These are phyloP conservation scores for Globisporangium emineosum DNA, from an alignment of 352 stramenopile species.

Conservation along the genomic window DNA sequence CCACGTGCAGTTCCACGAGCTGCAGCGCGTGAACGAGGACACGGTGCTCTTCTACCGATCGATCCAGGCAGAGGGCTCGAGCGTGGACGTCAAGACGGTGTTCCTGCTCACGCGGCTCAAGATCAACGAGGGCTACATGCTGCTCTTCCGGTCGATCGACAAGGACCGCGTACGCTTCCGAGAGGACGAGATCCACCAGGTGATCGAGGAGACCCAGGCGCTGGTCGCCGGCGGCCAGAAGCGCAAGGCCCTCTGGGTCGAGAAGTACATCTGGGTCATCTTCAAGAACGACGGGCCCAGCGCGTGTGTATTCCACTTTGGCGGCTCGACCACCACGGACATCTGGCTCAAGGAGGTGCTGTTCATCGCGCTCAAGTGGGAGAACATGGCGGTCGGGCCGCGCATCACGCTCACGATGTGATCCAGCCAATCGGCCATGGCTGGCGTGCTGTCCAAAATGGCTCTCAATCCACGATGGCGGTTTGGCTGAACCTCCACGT, in stretches of 20 bases:
- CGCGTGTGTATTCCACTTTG: constrained; percentile 57
- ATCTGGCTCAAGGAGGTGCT: constrained; percentile 70
- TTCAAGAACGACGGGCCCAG: constrained; percentile 34
- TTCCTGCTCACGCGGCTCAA: constrained; percentile 57
- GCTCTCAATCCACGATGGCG: neutral
- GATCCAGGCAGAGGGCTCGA: constrained; percentile 33
- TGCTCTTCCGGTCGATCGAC: constrained; percentile 61
- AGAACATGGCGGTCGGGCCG: constrained; percentile 55
- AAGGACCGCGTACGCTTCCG: constrained; percentile 45
- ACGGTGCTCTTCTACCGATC: constrained; percentile 58
- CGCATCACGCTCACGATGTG: constrained; percentile 15
- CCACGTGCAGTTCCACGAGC: constrained; percentile 37
- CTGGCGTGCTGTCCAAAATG: too few relatives aligned
- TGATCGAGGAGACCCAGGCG: constrained; percentile 17
- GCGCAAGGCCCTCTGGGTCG: constrained; percentile 43
- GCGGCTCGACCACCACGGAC: constrained; percentile 38
- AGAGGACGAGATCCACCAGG: constrained; percentile 30
- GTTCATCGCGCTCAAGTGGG: constrained; percentile 65
- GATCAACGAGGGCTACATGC: constrained; percentile 53
- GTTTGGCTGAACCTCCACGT: constrained; percentile 1
- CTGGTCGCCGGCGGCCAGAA: constrained; percentile 5
- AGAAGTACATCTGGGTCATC: constrained; percentile 66
- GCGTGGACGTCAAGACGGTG: constrained; percentile 47
- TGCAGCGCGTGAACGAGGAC: constrained; percentile 52
- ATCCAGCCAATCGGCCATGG: neutral